A percentile compares a stretch with the other conserved stretches of the same genome.
phyloP scores from a whole-genome alignment of 2,329 filamentous ascomycete genomes.

The Colletotrichum lini region DNA sequence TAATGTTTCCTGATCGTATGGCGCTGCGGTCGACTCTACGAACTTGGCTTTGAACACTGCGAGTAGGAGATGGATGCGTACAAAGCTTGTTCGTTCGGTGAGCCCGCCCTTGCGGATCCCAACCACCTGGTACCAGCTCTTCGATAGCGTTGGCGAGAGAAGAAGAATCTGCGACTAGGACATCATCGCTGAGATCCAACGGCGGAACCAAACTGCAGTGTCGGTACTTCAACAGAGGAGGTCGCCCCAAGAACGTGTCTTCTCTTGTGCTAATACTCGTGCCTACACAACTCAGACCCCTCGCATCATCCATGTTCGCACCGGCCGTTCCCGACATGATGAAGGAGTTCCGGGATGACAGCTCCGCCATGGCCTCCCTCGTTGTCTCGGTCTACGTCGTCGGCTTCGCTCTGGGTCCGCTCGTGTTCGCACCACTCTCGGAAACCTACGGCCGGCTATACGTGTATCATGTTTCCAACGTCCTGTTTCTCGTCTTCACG shows the following conservation, averaged over 20 bases:
- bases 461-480: constrained; percentile 65
- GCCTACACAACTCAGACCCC: neutral
- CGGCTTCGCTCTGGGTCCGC: constrained; percentile 72
- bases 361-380: constrained; percentile 69
- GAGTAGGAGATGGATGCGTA: too few relatives aligned
- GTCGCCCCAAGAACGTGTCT: neutral
- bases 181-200: constrained; percentile 1
- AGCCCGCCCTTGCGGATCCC: too few relatives aligned
- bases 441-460: constrained; percentile 71
- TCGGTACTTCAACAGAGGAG: neutral
- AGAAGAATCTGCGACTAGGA: neutral
- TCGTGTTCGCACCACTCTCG: constrained; percentile 71
- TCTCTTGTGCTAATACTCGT: neutral
- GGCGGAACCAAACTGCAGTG: neutral
- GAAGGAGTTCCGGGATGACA: constrained; percentile 69
- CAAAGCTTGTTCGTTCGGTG: too few relatives aligned
- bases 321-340: constrained; percentile 75
- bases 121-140: too few relatives aligned
- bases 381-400: constrained; percentile 76
- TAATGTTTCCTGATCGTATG: too few relatives aligned
- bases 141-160: neutral
- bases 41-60: too few relatives aligned
- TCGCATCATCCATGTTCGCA: constrained; percentile 70
- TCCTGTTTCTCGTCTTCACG: constrained; percentile 58
- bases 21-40: too few relatives aligned